These are phyloP conservation scores for Dothistroma septosporum DNA, from an alignment of 2,329 filamentous ascomycete species.

Conservation along the genomic window DNA sequence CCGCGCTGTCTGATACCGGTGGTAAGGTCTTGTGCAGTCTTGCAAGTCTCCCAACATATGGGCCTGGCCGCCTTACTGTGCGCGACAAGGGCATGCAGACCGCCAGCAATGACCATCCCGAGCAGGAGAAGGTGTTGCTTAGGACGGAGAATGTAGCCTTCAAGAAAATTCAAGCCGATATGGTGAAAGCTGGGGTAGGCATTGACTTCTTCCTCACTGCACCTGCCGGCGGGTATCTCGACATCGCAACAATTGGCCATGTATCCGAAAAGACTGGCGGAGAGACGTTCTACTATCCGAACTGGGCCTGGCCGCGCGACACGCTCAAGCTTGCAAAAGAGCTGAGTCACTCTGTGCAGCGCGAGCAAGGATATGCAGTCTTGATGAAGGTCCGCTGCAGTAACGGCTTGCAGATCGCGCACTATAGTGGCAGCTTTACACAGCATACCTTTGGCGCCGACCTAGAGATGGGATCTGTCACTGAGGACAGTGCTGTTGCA, in stretches of 20 bases:
- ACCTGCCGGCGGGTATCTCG: constrained; percentile 83
- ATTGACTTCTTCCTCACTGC: constrained; percentile 93
- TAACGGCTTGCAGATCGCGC: constrained; percentile 86
- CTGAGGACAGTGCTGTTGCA: constrained; percentile 87
- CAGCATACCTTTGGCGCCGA: constrained; percentile 95
- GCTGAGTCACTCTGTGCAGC: constrained; percentile 76
- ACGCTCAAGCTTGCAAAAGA: constrained; percentile 78
- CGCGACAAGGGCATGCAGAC: constrained; percentile 84
- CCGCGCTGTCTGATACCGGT: constrained; percentile 79
- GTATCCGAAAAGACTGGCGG: constrained; percentile 85
- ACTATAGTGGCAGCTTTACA: constrained; percentile 95
- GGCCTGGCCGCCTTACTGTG: constrained; percentile 77
- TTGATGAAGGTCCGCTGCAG: constrained; percentile 98
- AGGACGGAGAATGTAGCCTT: constrained; percentile 84
- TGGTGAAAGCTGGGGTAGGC: constrained; percentile 82
- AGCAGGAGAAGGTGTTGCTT: constrained; percentile 87
- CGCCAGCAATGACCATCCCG: constrained; percentile 72
- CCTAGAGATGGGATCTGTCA: constrained; percentile 86
- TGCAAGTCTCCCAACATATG: constrained; percentile 84
- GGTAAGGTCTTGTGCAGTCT: constrained; percentile 89
- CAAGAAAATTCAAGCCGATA: constrained; percentile 79
- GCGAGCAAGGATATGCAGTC: constrained; percentile 91
- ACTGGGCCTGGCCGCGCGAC: constrained; percentile 86
- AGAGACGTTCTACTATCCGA: constrained; percentile 94
- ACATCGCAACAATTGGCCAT: constrained; percentile 88